phyloP scores from a whole-genome alignment of 192 early-diverging fungal species.

The Backusella macrospora region DNA sequence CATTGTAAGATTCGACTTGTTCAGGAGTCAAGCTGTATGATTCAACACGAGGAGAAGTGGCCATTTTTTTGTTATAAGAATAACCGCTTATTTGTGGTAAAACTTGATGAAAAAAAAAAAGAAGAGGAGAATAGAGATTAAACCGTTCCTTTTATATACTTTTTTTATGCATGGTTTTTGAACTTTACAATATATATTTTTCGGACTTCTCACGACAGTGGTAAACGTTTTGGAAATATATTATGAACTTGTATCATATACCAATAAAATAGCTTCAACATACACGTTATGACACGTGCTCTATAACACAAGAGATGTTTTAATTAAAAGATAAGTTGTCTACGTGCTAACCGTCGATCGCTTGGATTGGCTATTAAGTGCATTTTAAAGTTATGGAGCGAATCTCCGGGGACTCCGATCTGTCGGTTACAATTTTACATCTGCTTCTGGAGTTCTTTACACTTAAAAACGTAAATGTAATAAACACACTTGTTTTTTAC shows the following conservation, averaged over 20 bases:
- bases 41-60: conserved; percentile 21
- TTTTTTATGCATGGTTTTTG: neutral
- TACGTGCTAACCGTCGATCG: neutral
- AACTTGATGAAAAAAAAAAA: neutral
- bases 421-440: neutral
- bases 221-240: neutral
- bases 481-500: conserved; percentile 17
- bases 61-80: conserved; percentile 10
- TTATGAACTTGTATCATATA: neutral
- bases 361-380: neutral
- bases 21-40: conserved; percentile 48
- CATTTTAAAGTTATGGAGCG: neutral
- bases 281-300: neutral
- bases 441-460: neutral
- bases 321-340: neutral
- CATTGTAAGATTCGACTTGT: conserved; percentile 51
- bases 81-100: neutral
- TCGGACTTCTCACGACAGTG: neutral
- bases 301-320: neutral
- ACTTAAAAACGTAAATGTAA: neutral
- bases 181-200: neutral
- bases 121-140: neutral
- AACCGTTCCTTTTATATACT: neutral
- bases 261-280: neutral
- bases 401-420: neutral